phyloP scores from a whole-genome alignment of 1,284 basidiomycete genomes.

The Austropuccinia psidii region DNA sequence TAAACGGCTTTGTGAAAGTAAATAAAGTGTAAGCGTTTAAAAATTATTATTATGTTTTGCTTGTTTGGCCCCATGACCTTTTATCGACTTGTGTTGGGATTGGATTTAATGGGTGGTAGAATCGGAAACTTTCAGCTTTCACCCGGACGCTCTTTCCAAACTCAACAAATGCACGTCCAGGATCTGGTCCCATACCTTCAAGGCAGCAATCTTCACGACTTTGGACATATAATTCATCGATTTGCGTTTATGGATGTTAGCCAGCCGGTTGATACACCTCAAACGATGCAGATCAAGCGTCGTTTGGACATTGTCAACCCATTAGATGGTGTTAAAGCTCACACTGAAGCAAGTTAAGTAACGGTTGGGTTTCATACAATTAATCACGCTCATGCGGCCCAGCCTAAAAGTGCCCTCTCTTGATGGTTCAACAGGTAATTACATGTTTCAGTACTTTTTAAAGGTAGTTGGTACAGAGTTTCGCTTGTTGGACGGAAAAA shows the following conservation, averaged over 20 bases:
- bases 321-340: conserved; percentile 62
- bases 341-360: conserved; percentile 53
- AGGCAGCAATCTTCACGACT: conserved; percentile 80
- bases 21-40: conserved; percentile 66
- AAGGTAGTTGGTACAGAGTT: conserved; percentile 62
- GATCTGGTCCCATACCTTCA: conserved; percentile 93
- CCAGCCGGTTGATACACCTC: conserved; percentile 54
- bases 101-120: conserved; percentile 6
- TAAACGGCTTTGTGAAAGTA: conserved; percentile 80
- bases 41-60: not conserved
- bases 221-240: conserved; percentile 78
- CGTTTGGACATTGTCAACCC: conserved; percentile 74
- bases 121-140: conserved; percentile 50
- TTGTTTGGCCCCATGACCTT: not conserved
- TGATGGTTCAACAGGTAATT: conserved; percentile 45
- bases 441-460: conserved; percentile 49
- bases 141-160: conserved; percentile 87
- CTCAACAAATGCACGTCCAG: conserved; percentile 70
- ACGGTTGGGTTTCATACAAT: not conserved
- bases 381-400: conserved; percentile 43
- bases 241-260: conserved; percentile 77
- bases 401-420: not conserved
- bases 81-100: not conserved
- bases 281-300: conserved; percentile 60
- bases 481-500: conserved; percentile 65